phyloP scores from a whole-genome alignment of 176 grass and related monocot genomes.

The maize (Zea mays) region Zm-B73-REFERENCE-NAM-5.0 NC_050096.1:199276001-199276500 shows the following conservation, averaged over 20 bases:
- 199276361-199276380: background rate
- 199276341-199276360: too few relatives aligned
- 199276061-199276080: too few relatives aligned
- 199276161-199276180: background rate
- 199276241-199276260: background rate
- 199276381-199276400: too few relatives aligned
- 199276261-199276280: conserved; percentile 12
- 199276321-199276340: background rate
- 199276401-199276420: background rate
- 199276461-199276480: conserved; percentile 38
- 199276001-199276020: background rate
- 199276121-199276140: background rate
- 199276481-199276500: background rate
- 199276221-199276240: background rate
- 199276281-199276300: conserved; percentile 30
- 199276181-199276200: background rate
- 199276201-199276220: background rate
- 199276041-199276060: background rate
- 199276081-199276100: too few relatives aligned
- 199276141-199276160: background rate
- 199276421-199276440: conserved; percentile 18
- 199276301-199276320: background rate
- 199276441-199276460: conserved; percentile 45
- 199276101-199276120: background rate
- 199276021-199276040: conserved; percentile 1